Evolutionary conservation across 1,284 basidiomycete species (phyloP).

Genomic region (Malassezia globosa): DNA sequence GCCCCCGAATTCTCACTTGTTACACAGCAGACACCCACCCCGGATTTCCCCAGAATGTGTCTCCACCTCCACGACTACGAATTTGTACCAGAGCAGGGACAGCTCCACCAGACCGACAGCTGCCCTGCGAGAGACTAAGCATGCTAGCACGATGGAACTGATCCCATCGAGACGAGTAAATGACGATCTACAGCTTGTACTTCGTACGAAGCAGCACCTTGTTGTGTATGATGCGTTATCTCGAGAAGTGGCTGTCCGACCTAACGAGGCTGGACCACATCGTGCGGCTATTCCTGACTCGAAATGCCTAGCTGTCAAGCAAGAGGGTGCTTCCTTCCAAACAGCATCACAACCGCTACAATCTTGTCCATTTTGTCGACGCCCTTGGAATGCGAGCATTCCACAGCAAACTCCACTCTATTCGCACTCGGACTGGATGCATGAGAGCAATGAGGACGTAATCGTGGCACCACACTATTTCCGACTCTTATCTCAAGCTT

Average conservation of each 20-base stretch:
- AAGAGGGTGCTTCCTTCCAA: no score
- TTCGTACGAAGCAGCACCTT: slow-evolving; percentile 28
- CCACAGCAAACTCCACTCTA: background rate
- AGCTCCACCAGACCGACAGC: no score
- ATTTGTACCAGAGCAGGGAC: no score
- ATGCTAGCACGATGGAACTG: slow-evolving; percentile 22
- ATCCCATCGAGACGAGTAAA: slow-evolving; percentile 15
- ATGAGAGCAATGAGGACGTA: slow-evolving; percentile 15
- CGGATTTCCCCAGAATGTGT: no score
- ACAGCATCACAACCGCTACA: background rate
- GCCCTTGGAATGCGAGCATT: slow-evolving; percentile 4
- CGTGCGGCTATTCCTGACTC: background rate
- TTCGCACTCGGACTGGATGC: no score
- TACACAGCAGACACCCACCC: no score
- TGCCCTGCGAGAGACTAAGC: no score
- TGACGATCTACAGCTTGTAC: slow-evolving; percentile 29
- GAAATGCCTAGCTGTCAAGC: no score
- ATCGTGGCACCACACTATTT: slow-evolving; percentile 35
- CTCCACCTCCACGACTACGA: no score
- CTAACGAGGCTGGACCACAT: background rate
- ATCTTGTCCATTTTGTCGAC: slow-evolving; percentile 12
- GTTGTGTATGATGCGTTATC: slow-evolving; percentile 28
- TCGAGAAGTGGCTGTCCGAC: slow-evolving; percentile 25
- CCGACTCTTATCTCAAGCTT: slow-evolving; percentile 25
- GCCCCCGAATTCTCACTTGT: no score